Evolutionary conservation across 2,329 filamentous ascomycete species (phyloP).

Genomic region (Colletotrichum sp.): DNA sequence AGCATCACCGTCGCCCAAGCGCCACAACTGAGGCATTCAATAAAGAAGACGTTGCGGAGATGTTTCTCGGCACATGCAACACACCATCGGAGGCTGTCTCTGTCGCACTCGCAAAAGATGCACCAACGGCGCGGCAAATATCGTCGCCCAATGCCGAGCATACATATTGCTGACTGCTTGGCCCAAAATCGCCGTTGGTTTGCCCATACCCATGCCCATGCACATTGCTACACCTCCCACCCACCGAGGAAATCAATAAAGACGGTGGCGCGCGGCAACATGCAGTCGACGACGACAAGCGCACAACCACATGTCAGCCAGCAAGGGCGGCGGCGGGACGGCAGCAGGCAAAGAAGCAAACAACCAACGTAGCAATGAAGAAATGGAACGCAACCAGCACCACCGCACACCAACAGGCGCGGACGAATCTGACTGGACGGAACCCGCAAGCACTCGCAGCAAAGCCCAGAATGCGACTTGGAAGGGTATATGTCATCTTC

Average conservation of each 20-base stretch:
- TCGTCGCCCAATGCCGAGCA: neutral
- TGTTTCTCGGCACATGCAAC: neutral
- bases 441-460: neutral
- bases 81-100: neutral
- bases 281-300: neutral
- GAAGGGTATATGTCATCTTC: neutral
- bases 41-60: neutral
- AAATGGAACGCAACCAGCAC: neutral
- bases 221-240: neutral
- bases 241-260: neutral
- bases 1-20: neutral
- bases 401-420: neutral
- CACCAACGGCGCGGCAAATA: neutral
- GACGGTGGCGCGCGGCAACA: conserved; percentile 9
- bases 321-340: neutral
- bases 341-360: neutral
- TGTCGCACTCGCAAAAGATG: neutral
- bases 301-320: neutral
- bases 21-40: neutral
- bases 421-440: neutral
- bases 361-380: neutral
- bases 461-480: neutral
- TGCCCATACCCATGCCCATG: neutral
- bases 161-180: neutral
- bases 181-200: neutral